phyloP scores from a whole-genome alignment of 345 rosid species.

The Populus euphratica region DNA sequence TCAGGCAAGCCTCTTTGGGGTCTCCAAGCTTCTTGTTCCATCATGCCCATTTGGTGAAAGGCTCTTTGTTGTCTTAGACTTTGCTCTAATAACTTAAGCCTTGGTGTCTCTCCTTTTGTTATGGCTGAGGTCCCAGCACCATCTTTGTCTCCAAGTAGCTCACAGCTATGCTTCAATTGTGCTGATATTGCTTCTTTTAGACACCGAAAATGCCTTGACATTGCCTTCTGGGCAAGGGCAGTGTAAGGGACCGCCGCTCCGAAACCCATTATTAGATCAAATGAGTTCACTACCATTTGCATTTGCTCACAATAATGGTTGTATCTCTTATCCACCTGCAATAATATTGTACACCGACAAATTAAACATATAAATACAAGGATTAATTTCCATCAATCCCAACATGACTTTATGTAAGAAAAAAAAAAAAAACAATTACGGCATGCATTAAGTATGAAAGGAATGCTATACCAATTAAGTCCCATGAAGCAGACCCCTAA shows the following conservation, averaged over 20 bases:
- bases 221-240: slow-evolving; percentile 91
- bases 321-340: slow-evolving; percentile 90
- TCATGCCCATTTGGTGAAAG: slow-evolving; percentile 92
- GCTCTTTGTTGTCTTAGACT: slow-evolving; percentile 87
- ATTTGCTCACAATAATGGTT: slow-evolving; percentile 92
- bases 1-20: slow-evolving; percentile 98
- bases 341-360: slow-evolving; percentile 4
- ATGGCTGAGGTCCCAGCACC: slow-evolving; percentile 61
- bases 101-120: slow-evolving; percentile 93
- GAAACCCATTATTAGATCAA: slow-evolving; percentile 87
- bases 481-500: not conserved
- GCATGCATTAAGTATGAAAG: not conserved
- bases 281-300: slow-evolving; percentile 96
- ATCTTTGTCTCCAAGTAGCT: slow-evolving; percentile 76
- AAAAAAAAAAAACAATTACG: not conserved
- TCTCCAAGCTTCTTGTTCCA: slow-evolving; percentile 98
- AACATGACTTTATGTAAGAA: not conserved
- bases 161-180: slow-evolving; percentile 71
- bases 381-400: not conserved
- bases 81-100: slow-evolving; percentile 77
- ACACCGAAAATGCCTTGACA: slow-evolving; percentile 95
- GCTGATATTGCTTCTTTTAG: slow-evolving; percentile 75
- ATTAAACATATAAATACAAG: not conserved
- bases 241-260: slow-evolving; percentile 92
- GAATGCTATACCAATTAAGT: not conserved